Evolutionary conservation across 129 eudicot genomes (phyloP).

Genomic region (Flaveria trinervia): DNA sequence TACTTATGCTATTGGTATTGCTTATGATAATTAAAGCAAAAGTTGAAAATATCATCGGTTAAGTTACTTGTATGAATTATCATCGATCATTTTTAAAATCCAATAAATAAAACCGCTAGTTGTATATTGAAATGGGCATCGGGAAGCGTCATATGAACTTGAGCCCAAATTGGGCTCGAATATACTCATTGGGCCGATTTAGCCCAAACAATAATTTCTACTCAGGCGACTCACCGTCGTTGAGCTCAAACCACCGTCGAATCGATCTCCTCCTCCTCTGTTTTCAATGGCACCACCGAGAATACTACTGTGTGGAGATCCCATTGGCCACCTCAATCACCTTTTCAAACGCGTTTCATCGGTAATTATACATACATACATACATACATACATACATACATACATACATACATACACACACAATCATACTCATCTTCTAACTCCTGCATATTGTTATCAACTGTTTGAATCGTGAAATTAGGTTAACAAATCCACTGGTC

Average conservation of each 20-base stretch:
- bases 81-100: too few relatives aligned
- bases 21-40: too few relatives aligned
- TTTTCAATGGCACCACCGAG: conserved; percentile 48
- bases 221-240: conserved; percentile 13
- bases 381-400: too few relatives aligned
- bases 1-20: too few relatives aligned
- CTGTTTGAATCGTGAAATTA: conserved; percentile 26
- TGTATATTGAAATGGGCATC: too few relatives aligned
- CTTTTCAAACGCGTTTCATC: conserved; percentile 88
- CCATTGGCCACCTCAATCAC: conserved; percentile 74
- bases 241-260: conserved; percentile 2
- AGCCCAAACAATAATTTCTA: neutral
- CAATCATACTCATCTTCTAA: neutral
- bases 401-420: neutral
- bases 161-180: neutral
- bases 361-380: conserved; percentile 33
- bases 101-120: too few relatives aligned
- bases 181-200: neutral
- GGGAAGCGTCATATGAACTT: too few relatives aligned
- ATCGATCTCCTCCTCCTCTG: conserved; percentile 44
- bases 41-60: too few relatives aligned
- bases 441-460: neutral
- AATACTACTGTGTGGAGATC: conserved; percentile 66
- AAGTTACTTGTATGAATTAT: too few relatives aligned
- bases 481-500: conserved; percentile 96